Evolutionary conservation across 495 filamentous ascomycete genomes (phyloP), one percentile per base, ranked within the genome.

Genomic region (Penicillium argentinense): DNA sequence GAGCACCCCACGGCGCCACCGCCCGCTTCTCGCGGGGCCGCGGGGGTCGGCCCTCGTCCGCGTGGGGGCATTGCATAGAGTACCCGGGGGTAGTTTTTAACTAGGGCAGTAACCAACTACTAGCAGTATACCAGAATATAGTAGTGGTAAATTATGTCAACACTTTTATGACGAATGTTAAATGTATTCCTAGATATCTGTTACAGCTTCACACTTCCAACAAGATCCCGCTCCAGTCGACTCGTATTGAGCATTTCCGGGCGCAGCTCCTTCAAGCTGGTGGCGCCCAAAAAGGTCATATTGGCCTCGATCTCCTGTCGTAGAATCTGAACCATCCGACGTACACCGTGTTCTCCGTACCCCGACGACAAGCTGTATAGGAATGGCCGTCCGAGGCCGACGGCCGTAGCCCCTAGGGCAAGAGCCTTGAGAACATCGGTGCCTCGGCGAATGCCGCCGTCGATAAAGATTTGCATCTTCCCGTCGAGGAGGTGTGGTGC

Each of bases 361-460:
- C 73, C 73, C 3, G 86, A 76, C 23, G 77, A 82, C 84, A 96
- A 86, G 46, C 88, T 87, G 61, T 85, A 95, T 45, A 96, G 60
- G 68, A 92, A 91, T 4, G 90, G 90, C 9, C 91, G 72, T 4
- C 91, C 90, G 47, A 95, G 85, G 7, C 89, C 89, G 3, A 95
- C 90, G 9, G 87, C 91, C 50, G 77, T 88, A 0, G 91, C 90
- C 5, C 90, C 90, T 6, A 96, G 70, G 43, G 88, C 91, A 24
- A 95, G 68, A 18, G 90, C 90, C 67, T 95, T 96, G 64, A 95
- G 76, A 43, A 96, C 88, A 62, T 96, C 90, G 2, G 88, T 91
- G 5, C 84, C 91, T 26, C 89, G 76, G 1, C 91, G 78, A 27
- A 95, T 78, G 23, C 90, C 90, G 26, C 90, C 89, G 64, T 96